phyloP scores from a whole-genome alignment of 371 early-diverging fungal genomes.

The Entomophthora muscae region DNA sequence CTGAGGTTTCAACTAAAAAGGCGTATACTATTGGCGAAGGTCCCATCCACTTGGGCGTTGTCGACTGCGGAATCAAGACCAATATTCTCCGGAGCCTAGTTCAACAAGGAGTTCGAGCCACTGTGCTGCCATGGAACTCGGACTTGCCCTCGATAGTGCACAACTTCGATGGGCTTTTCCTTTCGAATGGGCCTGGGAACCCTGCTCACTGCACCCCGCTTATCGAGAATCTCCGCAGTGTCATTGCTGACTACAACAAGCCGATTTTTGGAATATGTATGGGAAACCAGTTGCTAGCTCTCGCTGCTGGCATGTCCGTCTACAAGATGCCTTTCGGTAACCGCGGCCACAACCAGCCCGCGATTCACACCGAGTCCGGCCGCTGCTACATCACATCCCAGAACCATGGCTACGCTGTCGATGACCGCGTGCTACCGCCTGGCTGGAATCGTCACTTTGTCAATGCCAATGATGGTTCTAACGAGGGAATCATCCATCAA shows the following conservation, averaged over 20 bases:
- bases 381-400: conserved; percentile 84
- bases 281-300: conserved; percentile 81
- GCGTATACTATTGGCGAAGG: conserved; percentile 60
- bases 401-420: conserved; percentile 87
- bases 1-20: conserved; percentile 45
- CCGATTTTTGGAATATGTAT: conserved; percentile 96
- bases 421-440: conserved; percentile 37
- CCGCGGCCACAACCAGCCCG: too few relatives aligned
- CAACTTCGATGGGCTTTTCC: conserved; percentile 71
- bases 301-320: conserved; percentile 66
- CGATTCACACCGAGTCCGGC: conserved; percentile 45
- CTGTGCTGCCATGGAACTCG: conserved; percentile 74
- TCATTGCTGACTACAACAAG: conserved; percentile 35
- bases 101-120: conserved; percentile 43
- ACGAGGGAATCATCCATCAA: conserved; percentile 77
- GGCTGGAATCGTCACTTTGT: conserved; percentile 73
- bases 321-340: conserved; percentile 81
- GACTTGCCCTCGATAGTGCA: conserved; percentile 35
- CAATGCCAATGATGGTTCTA: conserved; percentile 87
- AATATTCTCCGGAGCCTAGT: conserved; percentile 78
- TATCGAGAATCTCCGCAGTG: conserved; percentile 41
- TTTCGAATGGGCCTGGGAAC: conserved; percentile 89
- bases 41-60: conserved; percentile 47
- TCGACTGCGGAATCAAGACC: conserved; percentile 87
- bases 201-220: conserved; percentile 48